Conservation (phyloP, 148 eudicot genomes). For the Chenopodium formosanum region DNA sequence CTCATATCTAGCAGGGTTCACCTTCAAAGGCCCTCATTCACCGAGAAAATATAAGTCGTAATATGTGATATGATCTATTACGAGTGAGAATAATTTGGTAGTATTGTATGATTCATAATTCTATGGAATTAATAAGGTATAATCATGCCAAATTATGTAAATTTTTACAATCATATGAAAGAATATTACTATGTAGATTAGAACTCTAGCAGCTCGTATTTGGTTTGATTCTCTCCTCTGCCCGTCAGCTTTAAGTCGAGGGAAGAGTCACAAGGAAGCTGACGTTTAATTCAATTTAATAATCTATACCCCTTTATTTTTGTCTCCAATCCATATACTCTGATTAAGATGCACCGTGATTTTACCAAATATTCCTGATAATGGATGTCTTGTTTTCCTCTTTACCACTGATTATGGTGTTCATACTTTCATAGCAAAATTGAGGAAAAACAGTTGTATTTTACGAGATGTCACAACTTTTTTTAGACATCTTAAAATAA, state of each 20-base stretch:
- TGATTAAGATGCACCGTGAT: too few species aligned
- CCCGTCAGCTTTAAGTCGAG: not conserved
- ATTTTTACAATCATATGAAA: not conserved
- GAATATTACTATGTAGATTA: not conserved
- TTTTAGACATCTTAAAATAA: too few species aligned
- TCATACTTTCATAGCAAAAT: too few species aligned
- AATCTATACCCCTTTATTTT: not conserved
- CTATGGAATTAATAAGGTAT: not conserved
- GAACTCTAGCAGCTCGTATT: not conserved
- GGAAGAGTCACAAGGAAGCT: not conserved
- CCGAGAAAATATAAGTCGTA: not conserved
- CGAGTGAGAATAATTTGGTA: not conserved
- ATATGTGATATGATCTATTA: not conserved
- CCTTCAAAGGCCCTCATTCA: not conserved
- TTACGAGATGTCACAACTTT: too few species aligned
- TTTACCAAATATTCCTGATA: too few species aligned
- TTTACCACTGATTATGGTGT: too few species aligned
- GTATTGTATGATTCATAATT: not conserved
- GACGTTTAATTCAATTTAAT: not conserved
- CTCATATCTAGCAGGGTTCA: not conserved
- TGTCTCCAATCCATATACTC: too few species aligned
- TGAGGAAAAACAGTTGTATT: too few species aligned
- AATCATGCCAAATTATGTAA: not conserved
- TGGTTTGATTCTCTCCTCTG: not conserved
- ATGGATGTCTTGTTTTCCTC: too few species aligned